Evolutionary conservation across 768 basidiomycete species (phyloP).

Genomic region (Hirschioporus abietinus): DNA sequence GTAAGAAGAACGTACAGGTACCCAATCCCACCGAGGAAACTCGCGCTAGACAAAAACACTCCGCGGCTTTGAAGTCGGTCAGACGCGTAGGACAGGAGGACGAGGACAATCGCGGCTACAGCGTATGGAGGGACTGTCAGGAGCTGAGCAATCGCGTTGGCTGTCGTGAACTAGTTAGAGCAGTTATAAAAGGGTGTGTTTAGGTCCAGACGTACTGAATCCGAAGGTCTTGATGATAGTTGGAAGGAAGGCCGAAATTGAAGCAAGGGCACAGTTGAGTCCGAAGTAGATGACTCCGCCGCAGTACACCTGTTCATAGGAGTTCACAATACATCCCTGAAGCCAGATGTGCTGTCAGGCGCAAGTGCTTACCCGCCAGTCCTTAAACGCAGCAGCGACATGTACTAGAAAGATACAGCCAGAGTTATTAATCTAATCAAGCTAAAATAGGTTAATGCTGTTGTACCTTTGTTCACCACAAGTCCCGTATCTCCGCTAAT

Average conservation of each 20-base stretch:
- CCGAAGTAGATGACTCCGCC: constrained; percentile 77
- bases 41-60: constrained; percentile 38
- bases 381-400: constrained; percentile 54
- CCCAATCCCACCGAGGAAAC: constrained; percentile 47
- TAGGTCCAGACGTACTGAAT: constrained; percentile 42
- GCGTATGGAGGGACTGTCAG: constrained; percentile 82
- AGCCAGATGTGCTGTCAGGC: neutral
- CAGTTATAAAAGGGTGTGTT: neutral
- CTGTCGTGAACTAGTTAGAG: constrained; percentile 30
- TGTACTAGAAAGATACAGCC: constrained; percentile 39
- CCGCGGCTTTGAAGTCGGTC: constrained; percentile 64
- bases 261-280: constrained; percentile 69
- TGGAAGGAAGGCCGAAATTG: constrained; percentile 78
- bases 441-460: neutral
- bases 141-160: constrained; percentile 60
- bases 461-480: constrained; percentile 53
- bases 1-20: constrained; percentile 46
- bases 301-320: constrained; percentile 43
- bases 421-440: neutral
- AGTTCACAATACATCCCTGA: neutral
- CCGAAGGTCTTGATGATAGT: constrained; percentile 76
- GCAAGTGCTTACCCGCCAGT: constrained; percentile 55
- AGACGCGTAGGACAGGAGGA: constrained; percentile 52
- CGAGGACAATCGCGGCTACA: constrained; percentile 59
- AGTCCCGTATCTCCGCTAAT: constrained; percentile 62